Conservation (phyloP, 2,329 filamentous ascomycete genomes). For the Delphinella strobiligena region DNA sequence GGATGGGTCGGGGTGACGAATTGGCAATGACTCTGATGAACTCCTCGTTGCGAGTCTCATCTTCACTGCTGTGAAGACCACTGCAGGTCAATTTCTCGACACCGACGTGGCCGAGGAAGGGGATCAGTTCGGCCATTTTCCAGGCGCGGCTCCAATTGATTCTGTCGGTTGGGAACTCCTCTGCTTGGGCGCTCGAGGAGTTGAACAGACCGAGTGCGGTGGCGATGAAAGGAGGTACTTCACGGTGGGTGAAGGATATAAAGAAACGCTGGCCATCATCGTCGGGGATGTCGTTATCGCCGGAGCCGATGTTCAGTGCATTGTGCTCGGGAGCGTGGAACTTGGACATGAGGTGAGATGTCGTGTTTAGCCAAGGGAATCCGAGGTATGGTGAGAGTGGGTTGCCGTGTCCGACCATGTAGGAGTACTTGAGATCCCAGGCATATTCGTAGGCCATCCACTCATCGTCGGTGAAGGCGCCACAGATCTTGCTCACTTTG, state of each 20-base stretch:
- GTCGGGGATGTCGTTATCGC: conserved; percentile 4
- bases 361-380: conserved; percentile 11
- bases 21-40: conserved; percentile 11
- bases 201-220: conserved; percentile 12
- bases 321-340: neutral
- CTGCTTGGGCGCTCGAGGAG: conserved; percentile 6
- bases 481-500: conserved; percentile 7
- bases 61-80: neutral
- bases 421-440: conserved; percentile 11
- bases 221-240: conserved; percentile 12
- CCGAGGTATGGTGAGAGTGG: conserved; percentile 10
- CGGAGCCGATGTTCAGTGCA: neutral
- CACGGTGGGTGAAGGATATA: conserved; percentile 12
- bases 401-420: conserved; percentile 12
- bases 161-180: conserved; percentile 11
- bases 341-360: conserved; percentile 6
- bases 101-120: conserved; percentile 13
- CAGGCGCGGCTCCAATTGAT: conserved; percentile 12
- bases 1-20: conserved; percentile 9
- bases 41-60: conserved; percentile 6
- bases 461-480: conserved; percentile 11
- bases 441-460: conserved; percentile 13
- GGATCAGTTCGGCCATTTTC: conserved; percentile 12
- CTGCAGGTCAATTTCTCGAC: conserved; percentile 11
- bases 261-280: conserved; percentile 10